A percentile compares a stretch with the other conserved stretches of the same genome.
Evolutionary conservation across 129 eudicot genomes (phyloP).

Genomic region (Arctium minus): DNA sequence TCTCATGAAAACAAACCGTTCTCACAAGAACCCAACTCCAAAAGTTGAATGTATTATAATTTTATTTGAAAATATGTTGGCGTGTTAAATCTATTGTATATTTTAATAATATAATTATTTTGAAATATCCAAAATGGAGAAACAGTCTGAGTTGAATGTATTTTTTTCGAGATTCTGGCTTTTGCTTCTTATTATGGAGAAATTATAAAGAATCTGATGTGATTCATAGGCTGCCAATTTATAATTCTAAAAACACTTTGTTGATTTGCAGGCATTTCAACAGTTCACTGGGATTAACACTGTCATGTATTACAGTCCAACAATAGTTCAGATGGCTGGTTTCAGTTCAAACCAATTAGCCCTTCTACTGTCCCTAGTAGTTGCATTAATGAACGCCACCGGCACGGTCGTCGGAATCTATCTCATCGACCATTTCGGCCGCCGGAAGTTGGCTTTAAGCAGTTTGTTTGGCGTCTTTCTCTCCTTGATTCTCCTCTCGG

Average conservation of each 20-base stretch:
- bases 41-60: background rate
- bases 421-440: conserved; percentile 86
- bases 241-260: background rate
- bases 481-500: conserved; percentile 60
- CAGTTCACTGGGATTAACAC: conserved; percentile 85
- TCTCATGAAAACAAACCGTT: background rate
- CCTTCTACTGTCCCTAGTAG: conserved; percentile 69
- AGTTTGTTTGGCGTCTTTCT: conserved; percentile 72
- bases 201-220: background rate
- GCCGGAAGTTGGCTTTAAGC: conserved; percentile 63
- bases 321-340: conserved; percentile 78
- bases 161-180: background rate
- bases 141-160: background rate
- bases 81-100: no score
- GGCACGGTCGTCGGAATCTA: conserved; percentile 81
- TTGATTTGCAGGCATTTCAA: conserved; percentile 52
- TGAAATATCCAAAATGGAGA: background rate
- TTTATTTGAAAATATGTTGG: background rate
- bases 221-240: background rate
- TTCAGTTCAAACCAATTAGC: conserved; percentile 83
- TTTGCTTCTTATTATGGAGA: background rate
- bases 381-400: conserved; percentile 75
- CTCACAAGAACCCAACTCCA: background rate
- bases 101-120: no score
- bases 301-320: conserved; percentile 82